phyloP scores from a whole-genome alignment of 2,329 filamentous ascomycete species.

The Botrytis fabae region DNA sequence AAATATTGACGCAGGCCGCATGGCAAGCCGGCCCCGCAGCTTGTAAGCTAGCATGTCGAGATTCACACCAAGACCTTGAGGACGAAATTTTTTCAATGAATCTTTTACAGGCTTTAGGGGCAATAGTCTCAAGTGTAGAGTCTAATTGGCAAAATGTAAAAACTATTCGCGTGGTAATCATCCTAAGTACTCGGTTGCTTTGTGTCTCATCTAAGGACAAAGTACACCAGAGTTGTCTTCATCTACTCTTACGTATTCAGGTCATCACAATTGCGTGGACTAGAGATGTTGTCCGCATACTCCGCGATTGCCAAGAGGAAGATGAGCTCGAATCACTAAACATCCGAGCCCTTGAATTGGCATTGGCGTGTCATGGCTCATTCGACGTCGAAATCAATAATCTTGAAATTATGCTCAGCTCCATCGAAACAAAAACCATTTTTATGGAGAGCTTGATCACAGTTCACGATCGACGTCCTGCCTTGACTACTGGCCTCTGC shows the following conservation, averaged over 20 bases:
- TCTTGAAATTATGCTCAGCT: constrained; percentile 38
- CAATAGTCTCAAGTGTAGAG: constrained; percentile 42
- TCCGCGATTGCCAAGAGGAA: constrained; percentile 32
- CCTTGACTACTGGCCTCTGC: constrained; percentile 39
- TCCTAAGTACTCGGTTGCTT: constrained; percentile 47
- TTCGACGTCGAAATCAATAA: constrained; percentile 46
- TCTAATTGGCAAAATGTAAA: constrained; percentile 54
- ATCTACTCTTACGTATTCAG: constrained; percentile 42
- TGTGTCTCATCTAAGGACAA: constrained; percentile 41
- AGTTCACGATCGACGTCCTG: constrained; percentile 42
- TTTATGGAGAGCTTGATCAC: constrained; percentile 44
- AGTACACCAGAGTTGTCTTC: constrained; percentile 37
- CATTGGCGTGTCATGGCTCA: constrained; percentile 46
- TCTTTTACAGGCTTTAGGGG: constrained; percentile 42
- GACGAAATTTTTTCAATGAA: constrained; percentile 41
- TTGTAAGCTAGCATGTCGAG: constrained; percentile 31
- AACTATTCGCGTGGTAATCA: constrained; percentile 45
- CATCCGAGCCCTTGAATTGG: constrained; percentile 43
- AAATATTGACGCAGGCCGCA: constrained; percentile 51
- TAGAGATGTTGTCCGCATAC: constrained; percentile 23
- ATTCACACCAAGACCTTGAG: constrained; percentile 43
- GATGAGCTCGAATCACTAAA: constrained; percentile 40
- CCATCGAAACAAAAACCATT: constrained; percentile 36
- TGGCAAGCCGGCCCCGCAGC: constrained; percentile 48
- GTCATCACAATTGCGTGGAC: constrained; percentile 46